Percentiles rank a stretch among this genome's conserved stretches.
phyloP scores from a whole-genome alignment of 805 yeast species.

The Wickerhamiella occidentalis region DNA sequence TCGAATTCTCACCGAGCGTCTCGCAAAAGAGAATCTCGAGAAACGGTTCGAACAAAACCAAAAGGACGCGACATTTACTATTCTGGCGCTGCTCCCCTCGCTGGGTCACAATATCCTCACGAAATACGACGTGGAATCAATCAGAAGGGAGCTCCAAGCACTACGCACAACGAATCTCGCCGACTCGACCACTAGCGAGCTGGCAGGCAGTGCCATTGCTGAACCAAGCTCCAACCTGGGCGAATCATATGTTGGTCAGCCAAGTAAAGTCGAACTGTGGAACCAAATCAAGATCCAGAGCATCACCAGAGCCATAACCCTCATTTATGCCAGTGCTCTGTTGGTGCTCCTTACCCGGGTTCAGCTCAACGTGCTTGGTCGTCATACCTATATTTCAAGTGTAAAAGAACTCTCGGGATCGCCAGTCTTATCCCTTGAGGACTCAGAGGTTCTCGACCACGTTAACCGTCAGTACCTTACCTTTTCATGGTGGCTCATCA shows the following conservation, averaged over 20 bases:
- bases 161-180: slow-evolving; percentile 32
- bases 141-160: slow-evolving; percentile 56
- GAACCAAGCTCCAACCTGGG: slow-evolving; percentile 10
- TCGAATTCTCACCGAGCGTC: slow-evolving; percentile 42
- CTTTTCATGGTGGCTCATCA: slow-evolving; percentile 86
- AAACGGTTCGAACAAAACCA: slow-evolving; percentile 85
- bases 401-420: slow-evolving; percentile 54
- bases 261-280: slow-evolving; percentile 62
- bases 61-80: slow-evolving; percentile 74
- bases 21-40: slow-evolving; percentile 56
- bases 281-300: slow-evolving; percentile 63
- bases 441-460: slow-evolving; percentile 23
- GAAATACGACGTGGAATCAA: slow-evolving; percentile 55
- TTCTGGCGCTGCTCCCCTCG: slow-evolving; percentile 70
- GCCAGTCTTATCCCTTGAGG: slow-evolving; percentile 13
- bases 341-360: slow-evolving; percentile 68
- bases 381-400: slow-evolving; percentile 70
- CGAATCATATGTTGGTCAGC: slow-evolving; percentile 26
- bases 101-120: slow-evolving; percentile 51
- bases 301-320: slow-evolving; percentile 57
- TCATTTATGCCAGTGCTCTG: slow-evolving; percentile 55
- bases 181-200: slow-evolving; percentile 13
- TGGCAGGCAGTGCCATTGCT: background rate
- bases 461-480: slow-evolving; percentile 72
- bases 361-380: slow-evolving; percentile 78